These are phyloP conservation scores for Balansia obtecta DNA, from an alignment of 2,329 filamentous ascomycete genomes.

Conservation along the genomic window DNA sequence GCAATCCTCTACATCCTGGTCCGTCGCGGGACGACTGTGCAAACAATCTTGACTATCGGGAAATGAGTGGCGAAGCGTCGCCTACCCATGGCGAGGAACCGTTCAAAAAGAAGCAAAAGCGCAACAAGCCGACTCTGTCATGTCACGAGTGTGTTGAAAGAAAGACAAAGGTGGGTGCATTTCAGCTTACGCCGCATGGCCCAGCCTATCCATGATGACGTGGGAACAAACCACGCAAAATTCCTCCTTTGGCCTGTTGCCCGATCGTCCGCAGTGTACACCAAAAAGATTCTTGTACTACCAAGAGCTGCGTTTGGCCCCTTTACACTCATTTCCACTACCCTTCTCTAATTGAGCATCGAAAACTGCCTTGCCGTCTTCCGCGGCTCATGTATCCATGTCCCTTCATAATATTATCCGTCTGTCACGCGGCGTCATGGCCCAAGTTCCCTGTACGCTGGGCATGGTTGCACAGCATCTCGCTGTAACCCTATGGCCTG, in stretches of 20 bases:
- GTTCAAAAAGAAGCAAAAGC: slow-evolving; percentile 63
- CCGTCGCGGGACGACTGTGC: slow-evolving; percentile 2
- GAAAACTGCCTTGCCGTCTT: no score
- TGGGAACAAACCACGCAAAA: not conserved
- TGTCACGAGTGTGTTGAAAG: slow-evolving; percentile 71
- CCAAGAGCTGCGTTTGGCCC: no score
- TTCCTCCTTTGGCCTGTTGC: no score
- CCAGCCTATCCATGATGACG: not conserved
- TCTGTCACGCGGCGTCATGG: not conserved
- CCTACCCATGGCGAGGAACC: slow-evolving; percentile 23
- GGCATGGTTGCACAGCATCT: slow-evolving; percentile 5
- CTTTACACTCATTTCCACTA: no score
- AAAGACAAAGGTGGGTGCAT: slow-evolving; percentile 58
- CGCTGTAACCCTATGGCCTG: not conserved
- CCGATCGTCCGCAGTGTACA: no score
- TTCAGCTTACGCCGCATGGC: not conserved
- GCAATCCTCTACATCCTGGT: slow-evolving; percentile 4
- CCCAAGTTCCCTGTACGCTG: not conserved
- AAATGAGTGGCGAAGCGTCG: slow-evolving; percentile 5
- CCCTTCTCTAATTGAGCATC: no score
- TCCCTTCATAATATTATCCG: not conserved
- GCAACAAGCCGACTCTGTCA: slow-evolving; percentile 72
- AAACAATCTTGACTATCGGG: slow-evolving; percentile 9
- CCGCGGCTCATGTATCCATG: no score
- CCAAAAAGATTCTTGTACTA: no score